Evolutionary conservation across 108 stramenopile genomes (phyloP).

Genomic region (Schizochytrium sp.): DNA sequence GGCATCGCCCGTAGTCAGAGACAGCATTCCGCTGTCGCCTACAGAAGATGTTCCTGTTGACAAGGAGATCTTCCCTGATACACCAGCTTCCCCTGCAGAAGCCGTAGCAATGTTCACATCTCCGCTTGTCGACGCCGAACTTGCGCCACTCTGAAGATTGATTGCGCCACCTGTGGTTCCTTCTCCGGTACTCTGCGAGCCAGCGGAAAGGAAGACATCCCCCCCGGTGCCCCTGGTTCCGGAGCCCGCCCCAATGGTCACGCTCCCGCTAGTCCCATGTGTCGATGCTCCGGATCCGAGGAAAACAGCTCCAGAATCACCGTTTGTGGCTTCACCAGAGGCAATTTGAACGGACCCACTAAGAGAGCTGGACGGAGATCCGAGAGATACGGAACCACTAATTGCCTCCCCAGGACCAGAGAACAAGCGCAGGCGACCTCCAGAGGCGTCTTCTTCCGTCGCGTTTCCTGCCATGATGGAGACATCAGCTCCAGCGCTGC

Average conservation of each 20-base stretch:
- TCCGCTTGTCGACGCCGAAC: background rate
- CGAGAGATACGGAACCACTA: background rate
- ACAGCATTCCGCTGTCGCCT: conserved; percentile 28
- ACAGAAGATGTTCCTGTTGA: conserved; percentile 12
- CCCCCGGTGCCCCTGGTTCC: background rate
- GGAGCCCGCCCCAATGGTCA: background rate
- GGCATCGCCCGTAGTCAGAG: conserved; percentile 23
- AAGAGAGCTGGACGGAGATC: background rate
- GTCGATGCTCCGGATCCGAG: too few species aligned
- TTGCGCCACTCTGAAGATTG: background rate
- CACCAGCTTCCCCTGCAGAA: conserved; percentile 17
- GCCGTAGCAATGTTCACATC: conserved; percentile 1
- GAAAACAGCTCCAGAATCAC: too few species aligned
- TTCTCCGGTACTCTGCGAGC: background rate
- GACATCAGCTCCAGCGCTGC: background rate
- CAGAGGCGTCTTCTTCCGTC: too few species aligned
- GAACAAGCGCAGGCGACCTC: too few species aligned
- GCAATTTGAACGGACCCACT: background rate
- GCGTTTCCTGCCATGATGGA: too few species aligned
- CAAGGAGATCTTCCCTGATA: background rate
- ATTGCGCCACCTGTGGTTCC: background rate
- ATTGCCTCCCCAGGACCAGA: background rate
- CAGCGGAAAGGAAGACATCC: background rate
- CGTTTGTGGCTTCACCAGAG: background rate
- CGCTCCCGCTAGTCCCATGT: background rate